phyloP scores from a whole-genome alignment of 768 basidiomycete species.

The Tricholoma sp. region DNA sequence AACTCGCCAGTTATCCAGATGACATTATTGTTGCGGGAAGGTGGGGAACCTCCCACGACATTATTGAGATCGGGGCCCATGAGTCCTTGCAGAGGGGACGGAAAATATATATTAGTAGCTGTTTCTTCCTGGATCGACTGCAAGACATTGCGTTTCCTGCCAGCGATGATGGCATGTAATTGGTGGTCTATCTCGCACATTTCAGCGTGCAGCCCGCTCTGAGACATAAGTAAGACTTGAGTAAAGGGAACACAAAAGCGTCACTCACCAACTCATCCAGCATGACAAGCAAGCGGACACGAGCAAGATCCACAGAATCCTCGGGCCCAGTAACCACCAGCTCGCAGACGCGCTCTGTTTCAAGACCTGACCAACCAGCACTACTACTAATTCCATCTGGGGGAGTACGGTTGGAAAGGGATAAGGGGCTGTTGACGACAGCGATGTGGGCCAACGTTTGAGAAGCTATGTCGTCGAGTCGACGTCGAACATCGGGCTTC shows the following conservation, averaged over 20 bases:
- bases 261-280: conserved; percentile 85
- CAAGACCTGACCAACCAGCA: conserved; percentile 84
- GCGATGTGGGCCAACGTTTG: conserved; percentile 92
- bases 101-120: conserved; percentile 93
- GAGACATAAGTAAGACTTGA: conserved; percentile 16
- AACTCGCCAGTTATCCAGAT: conserved; percentile 99
- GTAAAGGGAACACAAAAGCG: not conserved
- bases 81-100: conserved; percentile 84
- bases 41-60: conserved; percentile 33
- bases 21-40: conserved; percentile 60
- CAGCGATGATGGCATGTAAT: conserved; percentile 85
- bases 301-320: conserved; percentile 87
- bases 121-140: conserved; percentile 97
- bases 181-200: conserved; percentile 93
- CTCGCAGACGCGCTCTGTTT: conserved; percentile 92
- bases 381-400: conserved; percentile 73
- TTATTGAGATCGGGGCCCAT: conserved; percentile 59
- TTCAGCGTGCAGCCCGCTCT: conserved; percentile 92
- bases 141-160: conserved; percentile 78
- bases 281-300: conserved; percentile 88
- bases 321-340: conserved; percentile 85
- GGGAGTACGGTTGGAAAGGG: conserved; percentile 69
- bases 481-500: conserved; percentile 75
- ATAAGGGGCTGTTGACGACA: conserved; percentile 81
- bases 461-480: conserved; percentile 91